Percentiles rank a stretch among this genome's conserved stretches.
Evolutionary conservation across 495 filamentous ascomycete genomes (phyloP).

Genomic region (Trichoderma asperelloides): DNA sequence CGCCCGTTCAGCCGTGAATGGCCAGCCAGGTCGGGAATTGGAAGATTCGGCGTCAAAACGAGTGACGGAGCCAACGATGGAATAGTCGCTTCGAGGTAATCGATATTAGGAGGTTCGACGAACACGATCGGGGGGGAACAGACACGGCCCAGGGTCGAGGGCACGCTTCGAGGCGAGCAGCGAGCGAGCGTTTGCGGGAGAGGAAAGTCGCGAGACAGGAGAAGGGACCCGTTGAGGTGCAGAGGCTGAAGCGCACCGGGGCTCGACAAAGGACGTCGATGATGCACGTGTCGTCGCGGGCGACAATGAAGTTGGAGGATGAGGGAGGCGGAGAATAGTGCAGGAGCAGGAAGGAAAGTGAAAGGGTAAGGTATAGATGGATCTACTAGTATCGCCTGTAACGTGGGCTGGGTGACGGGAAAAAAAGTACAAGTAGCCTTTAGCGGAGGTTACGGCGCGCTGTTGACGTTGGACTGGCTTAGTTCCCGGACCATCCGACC

Average conservation of each 20-base stretch:
- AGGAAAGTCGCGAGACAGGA: background rate
- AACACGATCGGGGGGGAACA: slow-evolving; percentile 13
- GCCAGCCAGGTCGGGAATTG: slow-evolving; percentile 35
- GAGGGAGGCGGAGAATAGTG: background rate
- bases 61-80: slow-evolving; percentile 15
- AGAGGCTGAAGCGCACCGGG: background rate
- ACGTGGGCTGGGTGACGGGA: background rate
- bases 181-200: background rate
- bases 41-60: background rate
- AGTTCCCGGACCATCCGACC: slow-evolving; percentile 8
- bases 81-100: background rate
- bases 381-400: background rate
- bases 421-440: background rate
- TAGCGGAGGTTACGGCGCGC: slow-evolving; percentile 5
- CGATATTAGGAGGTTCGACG: background rate
- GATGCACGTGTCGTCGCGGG: slow-evolving; percentile 2
- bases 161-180: background rate
- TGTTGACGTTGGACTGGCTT: background rate
- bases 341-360: background rate
- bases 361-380: background rate
- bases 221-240: background rate
- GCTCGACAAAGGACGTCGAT: background rate
- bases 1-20: slow-evolving; percentile 39
- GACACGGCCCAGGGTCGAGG: slow-evolving; percentile 6
- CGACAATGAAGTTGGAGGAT: background rate